Evolutionary conservation across 2,329 filamentous ascomycete genomes (phyloP).

Genomic region (Aspergillus novoparasiticus): DNA sequence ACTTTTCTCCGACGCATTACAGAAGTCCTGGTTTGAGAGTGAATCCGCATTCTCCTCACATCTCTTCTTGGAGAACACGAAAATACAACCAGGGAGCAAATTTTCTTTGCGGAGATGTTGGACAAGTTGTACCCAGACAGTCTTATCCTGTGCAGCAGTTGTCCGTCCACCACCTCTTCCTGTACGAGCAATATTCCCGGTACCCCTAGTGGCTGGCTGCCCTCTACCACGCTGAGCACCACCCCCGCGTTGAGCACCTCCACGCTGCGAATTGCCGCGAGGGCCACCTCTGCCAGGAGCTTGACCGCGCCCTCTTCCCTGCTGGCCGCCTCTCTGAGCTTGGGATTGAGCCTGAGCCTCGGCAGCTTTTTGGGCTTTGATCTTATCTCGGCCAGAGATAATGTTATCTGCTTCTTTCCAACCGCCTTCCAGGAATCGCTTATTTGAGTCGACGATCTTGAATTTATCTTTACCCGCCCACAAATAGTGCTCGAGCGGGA

Average conservation of each 20-base stretch:
- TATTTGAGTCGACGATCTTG: slow-evolving; percentile 93
- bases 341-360: slow-evolving; percentile 55
- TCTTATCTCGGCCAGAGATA: slow-evolving; percentile 79
- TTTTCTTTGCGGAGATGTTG: slow-evolving; percentile 86
- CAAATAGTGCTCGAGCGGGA: slow-evolving; percentile 92
- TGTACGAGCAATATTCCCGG: slow-evolving; percentile 85
- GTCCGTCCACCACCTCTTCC: slow-evolving; percentile 84
- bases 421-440: slow-evolving; percentile 85
- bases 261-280: slow-evolving; percentile 35
- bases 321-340: slow-evolving; percentile 55
- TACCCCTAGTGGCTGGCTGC: slow-evolving; percentile 59
- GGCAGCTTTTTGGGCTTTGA: slow-evolving; percentile 58
- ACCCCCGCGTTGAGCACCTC: slow-evolving; percentile 51
- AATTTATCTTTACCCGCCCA: slow-evolving; percentile 92
- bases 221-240: slow-evolving; percentile 57
- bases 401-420: slow-evolving; percentile 93
- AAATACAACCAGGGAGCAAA: slow-evolving; percentile 90
- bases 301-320: slow-evolving; percentile 57
- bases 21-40: slow-evolving; percentile 92
- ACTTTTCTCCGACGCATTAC: slow-evolving; percentile 90
- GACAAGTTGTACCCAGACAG: slow-evolving; percentile 93
- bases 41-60: slow-evolving; percentile 98
- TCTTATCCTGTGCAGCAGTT: slow-evolving; percentile 91
- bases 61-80: slow-evolving; percentile 97
- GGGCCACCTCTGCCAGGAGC: slow-evolving; percentile 49